Conservation (phyloP, 306 rosid genomes). For the Calophaca sinica region DNA sequence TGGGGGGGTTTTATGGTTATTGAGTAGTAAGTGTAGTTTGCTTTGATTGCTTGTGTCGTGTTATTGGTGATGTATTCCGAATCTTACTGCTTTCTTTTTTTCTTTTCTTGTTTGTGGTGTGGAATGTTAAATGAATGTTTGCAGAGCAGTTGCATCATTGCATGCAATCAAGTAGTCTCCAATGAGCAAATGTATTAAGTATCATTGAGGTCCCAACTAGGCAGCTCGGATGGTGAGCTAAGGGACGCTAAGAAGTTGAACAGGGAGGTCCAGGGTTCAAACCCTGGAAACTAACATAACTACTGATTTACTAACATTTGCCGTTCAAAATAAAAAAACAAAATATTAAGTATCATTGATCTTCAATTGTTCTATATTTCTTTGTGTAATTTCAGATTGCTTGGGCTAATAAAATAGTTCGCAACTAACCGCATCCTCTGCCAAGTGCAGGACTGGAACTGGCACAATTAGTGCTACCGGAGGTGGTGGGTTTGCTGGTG, state of each 20-base stretch:
- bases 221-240: no score
- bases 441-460: conserved; percentile 87
- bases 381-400: conserved; percentile 37
- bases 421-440: conserved; percentile 50
- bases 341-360: background rate
- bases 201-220: background rate
- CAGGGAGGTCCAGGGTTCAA: no score
- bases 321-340: no score
- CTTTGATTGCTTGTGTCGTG: conserved; percentile 8
- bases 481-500: conserved; percentile 94
- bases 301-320: no score
- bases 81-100: conserved; percentile 27
- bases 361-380: conserved; percentile 37
- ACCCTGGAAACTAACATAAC: no score
- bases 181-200: conserved; percentile 10
- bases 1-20: background rate
- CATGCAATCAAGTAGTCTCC: conserved; percentile 26
- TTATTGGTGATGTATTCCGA: background rate
- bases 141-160: conserved; percentile 18
- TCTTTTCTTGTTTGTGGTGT: conserved; percentile 17
- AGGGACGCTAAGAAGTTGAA: no score
- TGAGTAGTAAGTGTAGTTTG: background rate
- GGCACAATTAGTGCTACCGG: conserved; percentile 86
- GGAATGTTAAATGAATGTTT: conserved; percentile 21
- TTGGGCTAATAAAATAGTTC: conserved; percentile 47